Conservation (phyloP, 2,329 filamentous ascomycete species). For the Aspergillus brunneoviolaceus region DNA sequence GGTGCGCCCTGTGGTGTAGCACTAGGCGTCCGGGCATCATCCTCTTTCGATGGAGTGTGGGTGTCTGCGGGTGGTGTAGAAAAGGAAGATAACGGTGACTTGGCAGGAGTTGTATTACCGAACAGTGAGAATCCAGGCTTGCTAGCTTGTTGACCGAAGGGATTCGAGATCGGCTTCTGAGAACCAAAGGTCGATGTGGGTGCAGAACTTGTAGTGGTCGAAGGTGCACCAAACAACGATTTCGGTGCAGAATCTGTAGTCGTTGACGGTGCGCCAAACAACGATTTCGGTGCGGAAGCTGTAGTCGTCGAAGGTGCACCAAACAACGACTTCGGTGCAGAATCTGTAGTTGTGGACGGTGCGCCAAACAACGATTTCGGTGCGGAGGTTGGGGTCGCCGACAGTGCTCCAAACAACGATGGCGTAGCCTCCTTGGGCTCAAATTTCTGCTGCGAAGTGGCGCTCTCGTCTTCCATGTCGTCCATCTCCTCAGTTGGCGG, state of each 20-base stretch:
- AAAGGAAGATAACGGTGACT: slow-evolving; percentile 28
- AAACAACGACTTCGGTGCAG: not conserved
- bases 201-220: slow-evolving; percentile 9
- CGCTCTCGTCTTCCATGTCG: slow-evolving; percentile 31
- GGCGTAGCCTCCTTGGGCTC: slow-evolving; percentile 20
- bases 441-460: slow-evolving; percentile 24
- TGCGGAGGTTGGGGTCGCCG: slow-evolving; percentile 23
- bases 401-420: slow-evolving; percentile 30
- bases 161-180: slow-evolving; percentile 7
- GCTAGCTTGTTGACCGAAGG: slow-evolving; percentile 24
- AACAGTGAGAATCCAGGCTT: slow-evolving; percentile 35
- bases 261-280: not conserved
- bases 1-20: slow-evolving; percentile 31
- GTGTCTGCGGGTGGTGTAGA: slow-evolving; percentile 35
- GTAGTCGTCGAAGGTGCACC: slow-evolving; percentile 8
- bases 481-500: slow-evolving; percentile 39
- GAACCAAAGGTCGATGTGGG: not conserved
- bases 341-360: not conserved
- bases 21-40: slow-evolving; percentile 32
- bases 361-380: slow-evolving; percentile 23
- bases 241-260: not conserved
- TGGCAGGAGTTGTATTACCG: slow-evolving; percentile 24
- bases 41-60: slow-evolving; percentile 35
- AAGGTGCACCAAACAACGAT: slow-evolving; percentile 30
- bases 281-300: not conserved